Evolutionary conservation across 192 early-diverging fungal genomes (phyloP).

Genomic region (Entrophospora sp.): DNA sequence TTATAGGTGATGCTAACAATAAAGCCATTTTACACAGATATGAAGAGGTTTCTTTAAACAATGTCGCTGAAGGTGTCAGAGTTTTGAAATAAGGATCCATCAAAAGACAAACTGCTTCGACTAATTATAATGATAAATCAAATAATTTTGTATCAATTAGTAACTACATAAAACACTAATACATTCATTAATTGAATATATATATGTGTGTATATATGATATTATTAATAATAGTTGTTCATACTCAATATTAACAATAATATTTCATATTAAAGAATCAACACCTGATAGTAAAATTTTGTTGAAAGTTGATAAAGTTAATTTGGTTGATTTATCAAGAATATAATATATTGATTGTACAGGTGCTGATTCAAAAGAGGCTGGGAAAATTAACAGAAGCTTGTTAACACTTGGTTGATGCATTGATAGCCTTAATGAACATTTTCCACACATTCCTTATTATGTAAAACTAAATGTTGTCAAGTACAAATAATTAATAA

Average conservation of each 20-base stretch:
- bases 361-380: slow-evolving; percentile 87
- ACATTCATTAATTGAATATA: background rate
- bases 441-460: slow-evolving; percentile 59
- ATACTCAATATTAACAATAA: slow-evolving; percentile 88
- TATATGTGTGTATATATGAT: too few relatives aligned
- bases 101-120: slow-evolving; percentile 73
- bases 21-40: slow-evolving; percentile 73
- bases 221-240: slow-evolving; percentile 78
- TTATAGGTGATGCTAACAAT: slow-evolving; percentile 62
- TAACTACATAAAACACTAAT: background rate
- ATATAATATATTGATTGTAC: slow-evolving; percentile 88
- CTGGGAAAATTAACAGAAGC: slow-evolving; percentile 84
- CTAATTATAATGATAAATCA: slow-evolving; percentile 84
- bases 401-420: slow-evolving; percentile 63
- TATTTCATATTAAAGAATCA: slow-evolving; percentile 79
- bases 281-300: slow-evolving; percentile 75
- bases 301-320: slow-evolving; percentile 89
- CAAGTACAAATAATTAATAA: too few relatives aligned
- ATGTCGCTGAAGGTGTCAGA: slow-evolving; percentile 62
- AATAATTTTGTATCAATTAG: too few relatives aligned
- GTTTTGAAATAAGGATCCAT: slow-evolving; percentile 62
- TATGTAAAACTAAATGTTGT: background rate
- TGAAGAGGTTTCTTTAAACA: slow-evolving; percentile 70
- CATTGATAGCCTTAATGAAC: slow-evolving; percentile 56
- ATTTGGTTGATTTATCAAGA: slow-evolving; percentile 93